Percentiles rank a stretch among this genome's conserved stretches.
Conservation (phyloP, 1,139 yeast species). For the Suhomyces kunorum region DNA sequence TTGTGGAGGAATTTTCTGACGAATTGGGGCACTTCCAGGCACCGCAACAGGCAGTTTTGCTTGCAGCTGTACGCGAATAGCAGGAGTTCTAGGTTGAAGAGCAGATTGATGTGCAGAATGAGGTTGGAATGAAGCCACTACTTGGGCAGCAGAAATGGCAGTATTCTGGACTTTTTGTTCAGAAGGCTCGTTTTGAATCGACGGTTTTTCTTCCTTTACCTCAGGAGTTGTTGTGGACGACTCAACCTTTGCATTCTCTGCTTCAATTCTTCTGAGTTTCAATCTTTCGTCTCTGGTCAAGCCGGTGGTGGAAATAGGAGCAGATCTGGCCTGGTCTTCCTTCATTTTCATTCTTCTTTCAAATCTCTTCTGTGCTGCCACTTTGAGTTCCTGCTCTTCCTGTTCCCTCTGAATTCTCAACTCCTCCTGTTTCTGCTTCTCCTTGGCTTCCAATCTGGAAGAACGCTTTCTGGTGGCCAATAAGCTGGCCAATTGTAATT, state of each 20-base stretch:
- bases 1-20: background rate
- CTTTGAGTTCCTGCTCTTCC: conserved; percentile 32
- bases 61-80: background rate
- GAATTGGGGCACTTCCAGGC: background rate
- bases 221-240: background rate
- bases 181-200: background rate
- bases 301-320: conserved; percentile 26
- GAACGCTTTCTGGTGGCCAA: conserved; percentile 42
- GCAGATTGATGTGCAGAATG: too few relatives aligned
- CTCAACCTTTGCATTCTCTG: conserved; percentile 1
- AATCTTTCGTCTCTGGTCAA: conserved; percentile 47
- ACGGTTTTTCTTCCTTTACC: too few relatives aligned
- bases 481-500: conserved; percentile 47
- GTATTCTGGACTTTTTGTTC: background rate
- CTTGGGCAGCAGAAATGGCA: background rate
- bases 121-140: background rate
- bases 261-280: conserved; percentile 29
- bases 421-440: conserved; percentile 45
- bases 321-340: conserved; percentile 18
- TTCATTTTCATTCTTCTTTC: conserved; percentile 37
- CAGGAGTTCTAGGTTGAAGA: background rate
- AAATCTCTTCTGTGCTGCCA: conserved; percentile 40
- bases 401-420: conserved; percentile 30
- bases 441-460: conserved; percentile 44
- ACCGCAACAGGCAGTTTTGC: too few relatives aligned